A percentile compares a stretch with the other conserved stretches of the same genome.
phyloP scores from a whole-genome alignment of 2,329 filamentous ascomycete genomes.

The Fusarium nurragi region DNA sequence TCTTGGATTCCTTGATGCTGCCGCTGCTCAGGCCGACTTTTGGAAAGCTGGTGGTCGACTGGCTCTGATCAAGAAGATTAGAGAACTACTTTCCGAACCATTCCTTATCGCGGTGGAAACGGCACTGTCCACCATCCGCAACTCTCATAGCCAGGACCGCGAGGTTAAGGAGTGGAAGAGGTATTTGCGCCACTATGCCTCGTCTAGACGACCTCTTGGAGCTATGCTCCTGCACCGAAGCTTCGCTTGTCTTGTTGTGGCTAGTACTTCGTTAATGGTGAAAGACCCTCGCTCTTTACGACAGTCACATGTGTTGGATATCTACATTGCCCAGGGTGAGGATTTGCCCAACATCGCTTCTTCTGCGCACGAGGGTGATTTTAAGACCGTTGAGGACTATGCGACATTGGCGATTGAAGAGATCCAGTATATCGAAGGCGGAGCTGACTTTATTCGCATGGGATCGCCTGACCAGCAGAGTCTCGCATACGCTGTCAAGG shows the following conservation, averaged over 20 bases:
- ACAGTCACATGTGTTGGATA: constrained; percentile 74
- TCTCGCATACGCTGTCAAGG: constrained; percentile 86
- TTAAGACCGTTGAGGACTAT: constrained; percentile 68
- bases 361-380: constrained; percentile 59
- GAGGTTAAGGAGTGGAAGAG: constrained; percentile 86
- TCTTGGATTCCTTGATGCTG: constrained; percentile 89
- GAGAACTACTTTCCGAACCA: constrained; percentile 79
- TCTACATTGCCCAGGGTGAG: constrained; percentile 70
- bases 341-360: constrained; percentile 50
- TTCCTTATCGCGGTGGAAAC: constrained; percentile 90
- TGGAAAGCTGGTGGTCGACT: constrained; percentile 82
- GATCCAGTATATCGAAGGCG: constrained; percentile 86
- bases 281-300: constrained; percentile 68
- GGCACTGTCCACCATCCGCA: constrained; percentile 88
- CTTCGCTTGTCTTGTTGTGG: constrained; percentile 85
- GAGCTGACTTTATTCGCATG: constrained; percentile 84
- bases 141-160: constrained; percentile 72
- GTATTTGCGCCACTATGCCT: constrained; percentile 83
- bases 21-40: constrained; percentile 79
- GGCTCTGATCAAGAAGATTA: constrained; percentile 75
- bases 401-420: constrained; percentile 81
- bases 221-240: constrained; percentile 91
- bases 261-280: constrained; percentile 78
- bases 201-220: constrained; percentile 81
- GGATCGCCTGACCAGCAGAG: constrained; percentile 87